Evolutionary conservation across 768 basidiomycete genomes (phyloP).

Genomic region (Lactarius pseudohatsudake): DNA sequence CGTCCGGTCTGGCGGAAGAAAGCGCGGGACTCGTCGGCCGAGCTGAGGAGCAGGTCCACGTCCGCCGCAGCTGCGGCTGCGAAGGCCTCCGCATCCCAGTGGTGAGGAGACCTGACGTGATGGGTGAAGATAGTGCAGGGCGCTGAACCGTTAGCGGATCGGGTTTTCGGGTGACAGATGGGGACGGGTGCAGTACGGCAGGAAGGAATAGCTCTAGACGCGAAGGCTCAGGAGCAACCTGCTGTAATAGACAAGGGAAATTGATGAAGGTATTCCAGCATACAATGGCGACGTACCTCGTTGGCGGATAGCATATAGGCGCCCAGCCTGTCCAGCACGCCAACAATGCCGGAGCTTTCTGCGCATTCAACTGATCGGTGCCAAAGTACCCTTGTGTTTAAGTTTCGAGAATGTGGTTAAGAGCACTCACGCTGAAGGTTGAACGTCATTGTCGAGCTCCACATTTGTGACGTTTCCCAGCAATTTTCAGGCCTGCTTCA

Average conservation of each 20-base stretch:
- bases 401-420: not conserved
- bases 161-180: slow-evolving; percentile 35
- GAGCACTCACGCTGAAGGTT: slow-evolving; percentile 12
- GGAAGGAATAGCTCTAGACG: slow-evolving; percentile 18
- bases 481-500: slow-evolving; percentile 22
- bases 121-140: slow-evolving; percentile 27
- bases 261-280: not conserved
- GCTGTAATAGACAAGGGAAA: slow-evolving; percentile 35
- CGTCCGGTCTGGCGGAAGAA: slow-evolving; percentile 29
- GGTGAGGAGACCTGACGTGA: slow-evolving; percentile 25
- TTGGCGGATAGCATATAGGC: slow-evolving; percentile 50
- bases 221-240: slow-evolving; percentile 41
- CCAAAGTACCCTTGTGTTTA: not conserved
- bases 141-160: slow-evolving; percentile 5
- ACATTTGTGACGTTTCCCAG: slow-evolving; percentile 7
- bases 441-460: slow-evolving; percentile 15
- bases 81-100: not conserved
- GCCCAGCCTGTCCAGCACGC: slow-evolving; percentile 55
- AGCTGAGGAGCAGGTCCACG: slow-evolving; percentile 16
- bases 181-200: not conserved
- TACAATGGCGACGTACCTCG: slow-evolving; percentile 43
- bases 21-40: slow-evolving; percentile 28
- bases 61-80: not conserved
- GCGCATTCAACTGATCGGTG: not conserved
- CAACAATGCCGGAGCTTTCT: slow-evolving; percentile 38